These are phyloP conservation scores for Populus pruinosa DNA, from an alignment of 345 rosid genomes.

Conservation along the genomic window DNA sequence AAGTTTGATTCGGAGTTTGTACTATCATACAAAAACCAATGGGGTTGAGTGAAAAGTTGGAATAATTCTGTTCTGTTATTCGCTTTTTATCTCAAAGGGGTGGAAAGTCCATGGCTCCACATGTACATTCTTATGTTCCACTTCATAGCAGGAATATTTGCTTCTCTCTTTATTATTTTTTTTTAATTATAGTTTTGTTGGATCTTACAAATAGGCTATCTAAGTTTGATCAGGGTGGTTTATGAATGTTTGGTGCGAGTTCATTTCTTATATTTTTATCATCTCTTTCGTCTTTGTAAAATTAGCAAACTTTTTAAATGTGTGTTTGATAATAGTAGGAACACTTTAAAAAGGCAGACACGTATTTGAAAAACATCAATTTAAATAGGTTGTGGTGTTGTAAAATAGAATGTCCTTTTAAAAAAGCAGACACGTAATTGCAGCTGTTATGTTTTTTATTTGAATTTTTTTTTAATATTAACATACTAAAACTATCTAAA, in stretches of 20 bases:
- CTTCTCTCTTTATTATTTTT: too few species aligned
- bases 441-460: too few species aligned
- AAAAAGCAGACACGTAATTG: too few species aligned
- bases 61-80: neutral
- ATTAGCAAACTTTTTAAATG: too few species aligned
- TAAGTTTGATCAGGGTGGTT: neutral
- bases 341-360: too few species aligned
- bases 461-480: too few species aligned
- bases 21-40: neutral
- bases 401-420: too few species aligned
- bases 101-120: neutral
- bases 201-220: neutral
- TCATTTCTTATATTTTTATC: neutral
- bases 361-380: too few species aligned
- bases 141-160: neutral
- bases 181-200: neutral
- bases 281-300: too few species aligned
- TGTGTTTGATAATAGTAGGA: too few species aligned
- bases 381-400: too few species aligned
- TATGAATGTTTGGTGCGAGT: neutral
- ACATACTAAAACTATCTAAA: too few species aligned
- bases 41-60: neutral
- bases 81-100: neutral
- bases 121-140: neutral
- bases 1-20: constrained; percentile 23